Conservation (phyloP, 345 rosid species). For the Ceriops decandra region DNA sequence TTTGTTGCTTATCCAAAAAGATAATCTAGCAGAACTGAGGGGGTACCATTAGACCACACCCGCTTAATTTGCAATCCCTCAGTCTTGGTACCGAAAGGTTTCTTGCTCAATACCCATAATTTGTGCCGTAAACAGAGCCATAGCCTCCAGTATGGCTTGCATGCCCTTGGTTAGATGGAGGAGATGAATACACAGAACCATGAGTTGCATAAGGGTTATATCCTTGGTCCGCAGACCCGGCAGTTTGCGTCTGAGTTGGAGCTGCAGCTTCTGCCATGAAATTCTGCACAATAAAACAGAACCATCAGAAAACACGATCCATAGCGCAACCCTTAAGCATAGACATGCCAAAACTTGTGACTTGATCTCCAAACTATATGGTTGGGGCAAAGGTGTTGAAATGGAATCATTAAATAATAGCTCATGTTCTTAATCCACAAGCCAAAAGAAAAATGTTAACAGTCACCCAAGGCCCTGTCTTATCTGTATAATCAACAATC, state of each 20-base stretch:
- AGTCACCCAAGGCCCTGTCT: too few species aligned
- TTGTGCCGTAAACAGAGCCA: conserved; percentile 62
- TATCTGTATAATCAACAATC: too few species aligned
- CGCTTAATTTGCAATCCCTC: not conserved
- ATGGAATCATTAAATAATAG: too few species aligned
- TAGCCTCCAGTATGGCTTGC: conserved; percentile 57
- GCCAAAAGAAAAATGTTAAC: too few species aligned
- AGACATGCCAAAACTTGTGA: too few species aligned
- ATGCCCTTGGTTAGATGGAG: conserved; percentile 68
- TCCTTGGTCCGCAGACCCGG: conserved; percentile 66
- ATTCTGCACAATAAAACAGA: conserved; percentile 53
- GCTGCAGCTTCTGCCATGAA: conserved; percentile 94
- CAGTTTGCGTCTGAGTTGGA: conserved; percentile 49
- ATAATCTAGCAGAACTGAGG: conserved; percentile 9
- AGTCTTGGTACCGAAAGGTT: not conserved
- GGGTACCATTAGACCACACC: not conserved
- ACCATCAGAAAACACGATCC: conserved; percentile 6
- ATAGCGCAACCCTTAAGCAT: not conserved
- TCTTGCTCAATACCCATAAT: conserved; percentile 57
- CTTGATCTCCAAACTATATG: too few species aligned
- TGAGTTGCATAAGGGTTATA: conserved; percentile 85
- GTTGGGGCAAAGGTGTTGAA: too few species aligned
- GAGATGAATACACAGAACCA: conserved; percentile 71
- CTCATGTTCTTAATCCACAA: too few species aligned
- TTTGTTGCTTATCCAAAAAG: not conserved